Percentiles rank a stretch among this genome's conserved stretches.
These are phyloP conservation scores for Diaporthe nobilis DNA, from an alignment of 2,329 filamentous ascomycete genomes.

Conservation along the genomic window DNA sequence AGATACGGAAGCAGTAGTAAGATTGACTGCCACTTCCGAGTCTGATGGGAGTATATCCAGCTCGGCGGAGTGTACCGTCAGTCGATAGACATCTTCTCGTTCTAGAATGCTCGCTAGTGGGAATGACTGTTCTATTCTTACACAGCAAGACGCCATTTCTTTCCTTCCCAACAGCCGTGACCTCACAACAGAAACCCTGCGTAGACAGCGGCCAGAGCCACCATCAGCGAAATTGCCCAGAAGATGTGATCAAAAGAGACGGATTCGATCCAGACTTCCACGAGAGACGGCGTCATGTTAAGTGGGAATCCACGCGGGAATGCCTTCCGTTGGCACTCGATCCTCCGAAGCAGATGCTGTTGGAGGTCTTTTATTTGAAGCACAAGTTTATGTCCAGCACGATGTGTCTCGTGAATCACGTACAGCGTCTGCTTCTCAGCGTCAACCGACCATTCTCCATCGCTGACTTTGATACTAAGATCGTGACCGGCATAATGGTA, in stretches of 20 bases:
- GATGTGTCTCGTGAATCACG: conserved; percentile 43
- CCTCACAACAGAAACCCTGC: neutral
- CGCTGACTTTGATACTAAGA: conserved; percentile 47
- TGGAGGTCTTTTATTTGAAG: conserved; percentile 47
- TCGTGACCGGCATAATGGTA: conserved; percentile 55
- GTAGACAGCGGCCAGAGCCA: conserved; percentile 6
- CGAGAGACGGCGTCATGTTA: neutral
- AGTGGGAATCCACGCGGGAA: conserved; percentile 38
- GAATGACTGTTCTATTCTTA: neutral
- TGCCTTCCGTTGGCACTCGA: conserved; percentile 36
- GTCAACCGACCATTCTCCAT: conserved; percentile 51
- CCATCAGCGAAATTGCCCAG: neutral
- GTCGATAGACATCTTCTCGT: neutral
- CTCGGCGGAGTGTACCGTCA: conserved; percentile 52
- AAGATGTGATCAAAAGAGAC: neutral
- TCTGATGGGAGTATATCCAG: conserved; percentile 52
- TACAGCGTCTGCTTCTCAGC: conserved; percentile 50
- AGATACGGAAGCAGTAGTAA: conserved; percentile 55
- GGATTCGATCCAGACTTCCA: conserved; percentile 30
- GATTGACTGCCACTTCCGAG: conserved; percentile 61
- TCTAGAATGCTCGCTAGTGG: neutral
- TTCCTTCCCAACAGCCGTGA: neutral
- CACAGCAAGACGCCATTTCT: neutral
- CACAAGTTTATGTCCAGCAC: conserved; percentile 43
- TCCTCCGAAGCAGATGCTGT: conserved; percentile 43